Evolutionary conservation across 805 yeast species (phyloP), one percentile per base, ranked within the genome.

Genomic region (Candida sakaeoensis): DNA sequence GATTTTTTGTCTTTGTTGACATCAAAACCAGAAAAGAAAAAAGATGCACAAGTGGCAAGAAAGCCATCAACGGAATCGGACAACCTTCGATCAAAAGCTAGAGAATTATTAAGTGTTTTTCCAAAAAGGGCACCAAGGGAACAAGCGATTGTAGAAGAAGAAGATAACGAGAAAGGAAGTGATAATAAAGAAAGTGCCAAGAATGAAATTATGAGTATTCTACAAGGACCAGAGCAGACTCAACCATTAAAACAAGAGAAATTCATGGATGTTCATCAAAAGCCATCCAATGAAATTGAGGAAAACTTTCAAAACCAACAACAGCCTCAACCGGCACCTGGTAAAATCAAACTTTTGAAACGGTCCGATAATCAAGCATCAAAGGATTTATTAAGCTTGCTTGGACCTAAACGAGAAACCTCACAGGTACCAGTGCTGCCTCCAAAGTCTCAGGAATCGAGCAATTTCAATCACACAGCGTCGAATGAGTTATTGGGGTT

Each of bases 1-100:
- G 75, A 72, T 37, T 50, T 74, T 10, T 59, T 73, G 39, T 66
- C 72, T 2, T 56, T 74, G 14, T 59, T 74, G 49, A 69, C 64
- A 26, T 60, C 56, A 23, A 48, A 47, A 25, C 15, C 47, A 6
- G 40, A 36, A 15, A 41, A 40, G 34, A 40, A 40, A 33, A 40
- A 27, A 19, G 41, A 35, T 8, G 10, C 36, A 4, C 26, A 21
- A 22, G 27, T 27, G 5, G 4, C 14, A 7, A 19, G 21, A 12
- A 31, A 33, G 40, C 46, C 39, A 12, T 21, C 46, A 7, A 42
- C 43, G 6, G 54, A 53, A 22, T 33, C 47, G 3, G 54, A 53
- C 17, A 57, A 42, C 18, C 59, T 60, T 31, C 50, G 60, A 32
- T 54, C 63, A 7, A 61, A 56, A 39, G 68, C 68, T 13, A 55